These are phyloP conservation scores for Pascua sp. DNA, from an alignment of 1,284 basidiomycete species.

Conservation along the genomic window DNA sequence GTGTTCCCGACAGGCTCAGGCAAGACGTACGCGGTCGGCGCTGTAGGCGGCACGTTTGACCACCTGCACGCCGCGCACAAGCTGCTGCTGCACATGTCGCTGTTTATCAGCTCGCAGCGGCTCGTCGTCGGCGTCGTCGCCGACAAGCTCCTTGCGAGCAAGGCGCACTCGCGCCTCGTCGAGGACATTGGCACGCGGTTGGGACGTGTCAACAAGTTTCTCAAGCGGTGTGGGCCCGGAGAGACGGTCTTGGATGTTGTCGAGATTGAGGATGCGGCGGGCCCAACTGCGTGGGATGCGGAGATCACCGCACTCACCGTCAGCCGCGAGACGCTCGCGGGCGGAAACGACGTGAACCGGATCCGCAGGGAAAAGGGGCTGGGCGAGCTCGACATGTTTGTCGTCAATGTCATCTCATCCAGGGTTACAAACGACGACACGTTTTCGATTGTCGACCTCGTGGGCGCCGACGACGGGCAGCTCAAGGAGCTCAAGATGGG, in stretches of 20 bases:
- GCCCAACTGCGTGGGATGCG: slow-evolving; percentile 78
- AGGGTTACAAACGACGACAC: slow-evolving; percentile 29
- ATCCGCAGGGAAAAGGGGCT: slow-evolving; percentile 47
- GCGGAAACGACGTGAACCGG: slow-evolving; percentile 56
- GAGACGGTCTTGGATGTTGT: slow-evolving; percentile 54
- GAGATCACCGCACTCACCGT: slow-evolving; percentile 83
- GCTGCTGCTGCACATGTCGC: slow-evolving; percentile 86
- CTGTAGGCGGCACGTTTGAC: slow-evolving; percentile 83
- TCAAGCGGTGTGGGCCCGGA: slow-evolving; percentile 40
- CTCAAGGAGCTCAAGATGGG: slow-evolving; percentile 79
- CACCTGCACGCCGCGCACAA: slow-evolving; percentile 98
- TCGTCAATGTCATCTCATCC: slow-evolving; percentile 82
- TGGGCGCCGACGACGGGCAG: slow-evolving; percentile 56
- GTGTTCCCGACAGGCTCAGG: neutral
- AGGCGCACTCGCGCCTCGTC: slow-evolving; percentile 67
- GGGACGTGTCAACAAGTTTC: slow-evolving; percentile 60
- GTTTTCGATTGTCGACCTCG: slow-evolving; percentile 23
- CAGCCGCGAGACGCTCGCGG: slow-evolving; percentile 74
- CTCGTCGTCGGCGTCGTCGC: slow-evolving; percentile 84
- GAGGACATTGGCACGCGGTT: slow-evolving; percentile 63
- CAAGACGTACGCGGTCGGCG: slow-evolving; percentile 34
- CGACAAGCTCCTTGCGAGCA: slow-evolving; percentile 69
- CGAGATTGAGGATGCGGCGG: slow-evolving; percentile 74
- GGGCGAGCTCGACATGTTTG: slow-evolving; percentile 63
- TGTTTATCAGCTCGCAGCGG: slow-evolving; percentile 72